Base-by-base conservation (phyloP, 257 asterid genomes). In the Nicotiana attenuata region DNA sequence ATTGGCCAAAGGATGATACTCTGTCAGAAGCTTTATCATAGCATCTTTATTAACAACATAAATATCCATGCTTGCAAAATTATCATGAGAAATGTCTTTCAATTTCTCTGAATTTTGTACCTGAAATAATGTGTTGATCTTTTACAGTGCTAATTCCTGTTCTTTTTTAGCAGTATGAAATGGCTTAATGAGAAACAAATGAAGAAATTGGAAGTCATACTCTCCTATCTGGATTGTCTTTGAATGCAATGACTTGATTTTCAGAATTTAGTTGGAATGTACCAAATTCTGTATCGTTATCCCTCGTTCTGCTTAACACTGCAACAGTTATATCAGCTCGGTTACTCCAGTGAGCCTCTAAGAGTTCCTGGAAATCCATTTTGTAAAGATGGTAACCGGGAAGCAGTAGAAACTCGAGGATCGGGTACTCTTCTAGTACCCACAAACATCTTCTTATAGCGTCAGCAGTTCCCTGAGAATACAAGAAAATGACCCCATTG, bases 331-430 rank as follows among this genome's bases (percentile, higher is more conserved):
- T 89, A 66, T 91, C 92, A 0, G 93, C 92, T 31, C 60, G 65
- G 82, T 67, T 88, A 41, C 61, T 85, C 63, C 89, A 80, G 78
- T 92, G 97, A 28, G 87, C 87, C 26, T 88, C 88, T 61, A 95
- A 78, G n/a, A 92, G 88, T 68, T 89, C 85, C 82, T 88, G 92
- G 84, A 93, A 95, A 82, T 95, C 92, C 99, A 93, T 93, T 84
- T 87, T 92, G 80, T 95, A 95, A 9, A 93, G 90, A 88, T 95
- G 99, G 81, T 95, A 91, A 35, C 99, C 99, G 2, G 98, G 97
- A 85, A 95, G 95, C 78, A 95, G 85, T 84, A 95, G 85, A 82
- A 90, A 88, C 86, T 95, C 93, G 2, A 80, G 41, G 13, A 87
- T 88, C 0, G 89, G 89, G 83, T 90, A 81, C 90, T 93, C 95